Base-by-base conservation (phyloP, 2,329 filamentous ascomycete species). In the Tympanopsis confertula region DNA sequence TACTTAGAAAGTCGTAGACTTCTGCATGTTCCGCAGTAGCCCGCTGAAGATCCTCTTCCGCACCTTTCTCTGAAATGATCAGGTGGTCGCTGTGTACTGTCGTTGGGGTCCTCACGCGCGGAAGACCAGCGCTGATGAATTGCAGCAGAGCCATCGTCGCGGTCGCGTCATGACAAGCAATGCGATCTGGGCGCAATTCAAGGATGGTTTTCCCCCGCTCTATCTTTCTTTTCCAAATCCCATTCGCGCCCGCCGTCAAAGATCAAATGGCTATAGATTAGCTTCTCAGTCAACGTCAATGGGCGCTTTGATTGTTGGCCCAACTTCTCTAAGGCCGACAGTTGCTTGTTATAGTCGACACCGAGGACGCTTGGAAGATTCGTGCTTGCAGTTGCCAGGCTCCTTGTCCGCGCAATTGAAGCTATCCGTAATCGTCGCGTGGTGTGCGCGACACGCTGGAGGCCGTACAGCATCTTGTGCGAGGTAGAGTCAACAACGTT, bases 111-210 rank as follows among this genome's bases (percentile, higher is more conserved):
- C 49, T 49, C 3, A 62, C 58, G 19, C 50, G 48, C 2, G 57
- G 57, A 3, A 62, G 44, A 0, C 57, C 59, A 2, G 58, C 59
- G 32, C 56, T 61, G 36, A 63, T 62, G 43, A 63, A 63, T 37
- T 63, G 59, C 1, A 63, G 44, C 10, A 61, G 40, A 2, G 60
- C 60, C 60, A 63, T 63, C 4, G 57, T 61, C 2, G 59, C 60
- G 1, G 58, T 62, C 2, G 59, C 60, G 50, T 63, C 60, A 22
- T 63, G 59, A 20, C 58, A 60, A 2, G 59, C 60, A n/a, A 62
- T 57, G 1, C 58, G 47, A 24, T 62, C 58, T 0, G 60, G 59
- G 4, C 50, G 47, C 3, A 62, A 39, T 13, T 55, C 53, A 1
- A 62, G 39, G 13, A 59, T 55, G 2, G 58, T 61, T 32, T 55